Evolutionary conservation across 2,329 filamentous ascomycete genomes (phyloP).

Genomic region (Paracorniculantispora psalliotae): DNA sequence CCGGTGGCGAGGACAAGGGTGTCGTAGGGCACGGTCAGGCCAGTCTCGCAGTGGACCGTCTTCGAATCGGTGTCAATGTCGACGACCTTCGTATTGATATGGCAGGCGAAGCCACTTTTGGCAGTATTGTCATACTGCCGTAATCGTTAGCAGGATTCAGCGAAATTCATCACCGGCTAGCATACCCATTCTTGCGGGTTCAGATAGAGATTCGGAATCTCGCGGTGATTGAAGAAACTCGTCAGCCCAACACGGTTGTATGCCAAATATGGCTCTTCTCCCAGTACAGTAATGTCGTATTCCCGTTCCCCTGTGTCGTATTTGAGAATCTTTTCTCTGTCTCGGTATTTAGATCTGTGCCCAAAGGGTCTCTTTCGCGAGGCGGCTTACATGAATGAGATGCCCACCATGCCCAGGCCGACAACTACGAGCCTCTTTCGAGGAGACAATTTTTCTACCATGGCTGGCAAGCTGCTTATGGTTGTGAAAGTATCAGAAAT

Average conservation of each 20-base stretch:
- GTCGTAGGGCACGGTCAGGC: conserved; percentile 59
- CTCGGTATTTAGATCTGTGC: not conserved
- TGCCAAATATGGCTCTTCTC: conserved; percentile 80
- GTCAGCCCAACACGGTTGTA: conserved; percentile 90
- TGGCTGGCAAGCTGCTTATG: no score
- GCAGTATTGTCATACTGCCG: conserved; percentile 61
- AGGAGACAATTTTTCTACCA: not conserved
- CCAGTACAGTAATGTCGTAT: conserved; percentile 79
- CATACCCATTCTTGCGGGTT: conserved; percentile 77
- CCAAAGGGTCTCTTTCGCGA: conserved; percentile 16
- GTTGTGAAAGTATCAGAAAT: not conserved
- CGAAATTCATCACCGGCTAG: no score
- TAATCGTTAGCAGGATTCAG: not conserved
- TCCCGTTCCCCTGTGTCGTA: conserved; percentile 69
- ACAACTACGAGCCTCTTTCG: conserved; percentile 72
- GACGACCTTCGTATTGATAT: conserved; percentile 67
- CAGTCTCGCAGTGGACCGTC: conserved; percentile 11
- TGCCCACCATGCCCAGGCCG: conserved; percentile 86
- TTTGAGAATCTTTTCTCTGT: conserved; percentile 82
- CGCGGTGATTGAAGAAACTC: conserved; percentile 80
- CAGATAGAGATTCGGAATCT: conserved; percentile 82
- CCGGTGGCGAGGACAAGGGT: conserved; percentile 75
- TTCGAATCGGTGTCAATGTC: conserved; percentile 44
- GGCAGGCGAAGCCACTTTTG: conserved; percentile 65
- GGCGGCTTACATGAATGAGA: conserved; percentile 71